phyloP scores from a whole-genome alignment of 2,329 filamentous ascomycete genomes.

The Clonostachys byssicola region DNA sequence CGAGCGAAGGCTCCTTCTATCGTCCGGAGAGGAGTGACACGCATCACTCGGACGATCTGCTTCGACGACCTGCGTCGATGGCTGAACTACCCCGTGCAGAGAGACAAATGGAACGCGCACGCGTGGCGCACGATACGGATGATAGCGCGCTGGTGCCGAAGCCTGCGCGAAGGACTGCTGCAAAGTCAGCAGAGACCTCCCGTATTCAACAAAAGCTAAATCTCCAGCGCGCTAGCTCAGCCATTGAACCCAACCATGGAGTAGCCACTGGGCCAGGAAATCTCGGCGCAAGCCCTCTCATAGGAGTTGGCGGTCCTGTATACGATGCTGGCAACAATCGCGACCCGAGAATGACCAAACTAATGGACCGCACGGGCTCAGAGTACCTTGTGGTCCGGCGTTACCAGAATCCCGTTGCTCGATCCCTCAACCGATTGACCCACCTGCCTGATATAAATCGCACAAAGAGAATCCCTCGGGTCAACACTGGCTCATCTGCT shows the following conservation, averaged over 20 bases:
- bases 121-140: conserved; percentile 20
- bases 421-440: conserved; percentile 46
- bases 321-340: conserved; percentile 39
- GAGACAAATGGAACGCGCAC: conserved; percentile 13
- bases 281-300: conserved; percentile 37
- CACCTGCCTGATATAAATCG: conserved; percentile 47
- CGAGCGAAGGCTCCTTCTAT: conserved; percentile 49
- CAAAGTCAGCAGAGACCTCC: conserved; percentile 49
- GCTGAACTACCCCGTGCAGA: conserved; percentile 21
- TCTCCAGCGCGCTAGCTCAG: conserved; percentile 68
- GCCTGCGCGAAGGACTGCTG: conserved; percentile 30
- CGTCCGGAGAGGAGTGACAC: conserved; percentile 23
- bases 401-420: conserved; percentile 66
- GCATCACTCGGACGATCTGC: conserved; percentile 21
- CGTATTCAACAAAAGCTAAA: conserved; percentile 74
- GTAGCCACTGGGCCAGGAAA: conserved; percentile 14
- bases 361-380: conserved; percentile 66
- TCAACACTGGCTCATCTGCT: conserved; percentile 27
- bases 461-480: conserved; percentile 40
- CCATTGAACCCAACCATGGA: conserved; percentile 59
- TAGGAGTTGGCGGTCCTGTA: conserved; percentile 48
- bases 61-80: conserved; percentile 36
- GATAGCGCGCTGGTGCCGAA: conserved; percentile 43
- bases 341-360: conserved; percentile 60
- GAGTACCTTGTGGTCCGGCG: conserved; percentile 72